phyloP scores from a whole-genome alignment of 1,284 basidiomycete species.

The Ganoderma leucocontextum region DNA sequence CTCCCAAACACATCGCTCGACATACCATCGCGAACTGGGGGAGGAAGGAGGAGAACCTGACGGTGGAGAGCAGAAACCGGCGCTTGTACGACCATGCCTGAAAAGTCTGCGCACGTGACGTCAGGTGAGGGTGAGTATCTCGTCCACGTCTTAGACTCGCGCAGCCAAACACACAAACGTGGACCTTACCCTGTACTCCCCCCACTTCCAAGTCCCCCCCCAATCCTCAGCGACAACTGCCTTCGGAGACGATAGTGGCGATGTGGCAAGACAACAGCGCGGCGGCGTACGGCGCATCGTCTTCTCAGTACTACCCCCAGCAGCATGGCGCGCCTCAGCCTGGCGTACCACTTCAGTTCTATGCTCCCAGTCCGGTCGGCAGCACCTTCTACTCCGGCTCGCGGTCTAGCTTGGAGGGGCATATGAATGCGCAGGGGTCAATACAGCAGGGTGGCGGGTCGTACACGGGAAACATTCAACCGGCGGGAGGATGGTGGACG shows the following conservation, averaged over 20 bases:
- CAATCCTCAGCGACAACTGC: slow-evolving; percentile 6
- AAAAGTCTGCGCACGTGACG: slow-evolving; percentile 31
- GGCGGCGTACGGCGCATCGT: slow-evolving; percentile 59
- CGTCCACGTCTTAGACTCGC: slow-evolving; percentile 30
- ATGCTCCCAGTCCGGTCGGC: slow-evolving; percentile 60
- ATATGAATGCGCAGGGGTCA: slow-evolving; percentile 63
- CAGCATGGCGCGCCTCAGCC: slow-evolving; percentile 48
- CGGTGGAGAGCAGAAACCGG: slow-evolving; percentile 25
- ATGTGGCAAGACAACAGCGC: slow-evolving; percentile 78
- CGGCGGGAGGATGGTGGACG: slow-evolving; percentile 87
- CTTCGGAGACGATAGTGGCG: slow-evolving; percentile 9
- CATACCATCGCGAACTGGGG: slow-evolving; percentile 33
- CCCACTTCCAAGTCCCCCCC: not conserved
- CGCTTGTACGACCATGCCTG: slow-evolving; percentile 15
- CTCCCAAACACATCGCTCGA: not conserved
- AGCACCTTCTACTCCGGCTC: slow-evolving; percentile 72
- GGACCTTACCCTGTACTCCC: slow-evolving; percentile 16
- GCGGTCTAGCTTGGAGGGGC: slow-evolving; percentile 77
- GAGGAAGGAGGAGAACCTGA: slow-evolving; percentile 20
- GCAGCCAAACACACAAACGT: slow-evolving; percentile 24
- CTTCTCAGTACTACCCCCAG: slow-evolving; percentile 67
- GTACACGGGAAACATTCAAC: slow-evolving; percentile 78
- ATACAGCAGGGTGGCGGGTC: slow-evolving; percentile 53
- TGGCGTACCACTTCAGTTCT: slow-evolving; percentile 78
- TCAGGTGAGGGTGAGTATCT: not conserved